These are phyloP conservation scores for Catharanthus roseus DNA, from an alignment of 257 asterid genomes.

Conservation along the genomic window DNA sequence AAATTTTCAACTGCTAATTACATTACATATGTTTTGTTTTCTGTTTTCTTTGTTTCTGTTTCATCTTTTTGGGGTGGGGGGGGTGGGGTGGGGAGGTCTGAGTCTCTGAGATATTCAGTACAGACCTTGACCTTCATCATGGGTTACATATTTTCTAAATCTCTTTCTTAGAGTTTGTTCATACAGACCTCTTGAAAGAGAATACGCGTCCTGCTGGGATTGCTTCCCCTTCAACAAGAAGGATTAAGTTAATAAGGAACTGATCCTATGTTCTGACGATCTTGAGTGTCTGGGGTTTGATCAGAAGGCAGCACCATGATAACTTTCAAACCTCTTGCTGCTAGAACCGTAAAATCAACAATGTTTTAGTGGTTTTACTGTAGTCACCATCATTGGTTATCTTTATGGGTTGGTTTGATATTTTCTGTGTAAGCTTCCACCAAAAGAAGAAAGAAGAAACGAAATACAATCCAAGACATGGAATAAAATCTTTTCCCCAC, in stretches of 20 bases:
- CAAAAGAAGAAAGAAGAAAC: background rate
- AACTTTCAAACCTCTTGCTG: background rate
- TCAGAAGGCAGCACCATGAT: too few relatives aligned
- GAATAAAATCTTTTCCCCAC: background rate
- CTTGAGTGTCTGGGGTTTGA: too few relatives aligned
- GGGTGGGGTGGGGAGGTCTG: background rate
- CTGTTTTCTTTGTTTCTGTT: background rate
- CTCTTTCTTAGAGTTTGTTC: too few relatives aligned
- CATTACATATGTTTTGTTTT: background rate
- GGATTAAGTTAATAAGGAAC: background rate
- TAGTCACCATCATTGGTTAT: background rate
- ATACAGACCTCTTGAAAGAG: too few relatives aligned
- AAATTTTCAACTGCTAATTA: background rate
- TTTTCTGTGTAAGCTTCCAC: background rate
- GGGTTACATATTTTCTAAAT: too few relatives aligned
- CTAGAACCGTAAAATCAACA: too few relatives aligned
- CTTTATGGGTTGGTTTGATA: background rate
- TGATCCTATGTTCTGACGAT: background rate
- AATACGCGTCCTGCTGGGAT: too few relatives aligned
- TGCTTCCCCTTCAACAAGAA: too few relatives aligned
- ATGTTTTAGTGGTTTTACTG: background rate
- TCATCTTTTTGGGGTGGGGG: background rate
- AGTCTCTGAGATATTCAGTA: too few relatives aligned
- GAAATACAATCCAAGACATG: too few relatives aligned
- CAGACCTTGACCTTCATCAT: background rate